phyloP scores from a whole-genome alignment of 805 yeast species.

The Huiozyma sinensis region DNA sequence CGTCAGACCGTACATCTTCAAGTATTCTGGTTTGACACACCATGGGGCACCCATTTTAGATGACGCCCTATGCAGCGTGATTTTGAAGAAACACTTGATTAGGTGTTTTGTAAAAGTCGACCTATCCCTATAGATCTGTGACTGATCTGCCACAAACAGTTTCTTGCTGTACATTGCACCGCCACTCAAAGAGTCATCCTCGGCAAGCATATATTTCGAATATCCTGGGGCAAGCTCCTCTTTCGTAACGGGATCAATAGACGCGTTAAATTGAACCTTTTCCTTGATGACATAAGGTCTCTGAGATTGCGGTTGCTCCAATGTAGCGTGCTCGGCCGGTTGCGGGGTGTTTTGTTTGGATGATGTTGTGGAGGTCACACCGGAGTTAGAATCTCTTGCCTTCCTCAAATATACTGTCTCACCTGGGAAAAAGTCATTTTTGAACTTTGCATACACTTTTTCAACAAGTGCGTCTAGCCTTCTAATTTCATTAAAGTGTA shows the following conservation, averaged over 20 bases:
- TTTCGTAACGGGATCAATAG: conserved; percentile 25
- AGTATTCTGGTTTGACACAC: conserved; percentile 71
- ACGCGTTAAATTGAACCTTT: conserved; percentile 65
- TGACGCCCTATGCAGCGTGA: conserved; percentile 56
- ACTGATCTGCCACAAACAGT: conserved; percentile 62
- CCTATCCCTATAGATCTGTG: conserved; percentile 71
- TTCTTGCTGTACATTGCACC: conserved; percentile 17
- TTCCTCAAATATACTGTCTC: conserved; percentile 60
- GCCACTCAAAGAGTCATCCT: conserved; percentile 23
- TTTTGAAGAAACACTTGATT: conserved; percentile 78
- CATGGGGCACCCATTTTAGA: conserved; percentile 90
- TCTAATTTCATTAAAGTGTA: conserved; percentile 73
- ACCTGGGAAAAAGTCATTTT: conserved; percentile 82
- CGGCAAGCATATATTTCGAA: conserved; percentile 61
- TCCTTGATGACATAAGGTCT: conserved; percentile 55
- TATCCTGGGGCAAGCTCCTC: conserved; percentile 40
- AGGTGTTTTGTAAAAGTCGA: conserved; percentile 82
- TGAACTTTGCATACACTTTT: conserved; percentile 66
- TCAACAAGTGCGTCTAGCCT: conserved; percentile 84
- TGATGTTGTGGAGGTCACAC: conserved; percentile 4
- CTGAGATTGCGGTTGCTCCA: conserved; percentile 15
- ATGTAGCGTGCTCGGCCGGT: conserved; percentile 7
- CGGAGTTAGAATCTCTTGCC: conserved; percentile 7
- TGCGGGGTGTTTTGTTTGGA: conserved; percentile 16
- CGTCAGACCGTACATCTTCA: conserved; percentile 26